These are phyloP conservation scores for Cenchrus americanus DNA, from an alignment of 176 grass and related monocot genomes.

Conservation along the genomic window DNA sequence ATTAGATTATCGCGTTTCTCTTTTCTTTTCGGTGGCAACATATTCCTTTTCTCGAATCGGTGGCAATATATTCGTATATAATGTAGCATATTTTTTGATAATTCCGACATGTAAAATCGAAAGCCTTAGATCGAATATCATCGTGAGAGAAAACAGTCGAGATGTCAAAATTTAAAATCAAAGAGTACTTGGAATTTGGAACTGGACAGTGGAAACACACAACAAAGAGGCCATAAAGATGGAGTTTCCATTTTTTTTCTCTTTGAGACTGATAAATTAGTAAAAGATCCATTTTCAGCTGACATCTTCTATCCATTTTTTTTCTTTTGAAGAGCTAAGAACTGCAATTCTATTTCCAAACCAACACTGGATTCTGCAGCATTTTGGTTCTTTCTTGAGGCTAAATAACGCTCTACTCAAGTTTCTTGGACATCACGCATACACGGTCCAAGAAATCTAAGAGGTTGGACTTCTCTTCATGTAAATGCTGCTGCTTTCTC, in stretches of 20 bases:
- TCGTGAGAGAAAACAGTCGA: background rate
- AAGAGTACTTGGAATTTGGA: background rate
- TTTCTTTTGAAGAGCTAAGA: background rate
- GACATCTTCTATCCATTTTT: background rate
- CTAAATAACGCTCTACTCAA: background rate
- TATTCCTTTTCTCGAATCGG: too few species aligned
- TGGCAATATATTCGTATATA: background rate
- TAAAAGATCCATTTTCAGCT: background rate
- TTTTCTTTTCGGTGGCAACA: background rate
- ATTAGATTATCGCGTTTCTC: background rate
- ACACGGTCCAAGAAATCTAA: background rate
- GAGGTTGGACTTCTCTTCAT: background rate
- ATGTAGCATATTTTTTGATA: background rate
- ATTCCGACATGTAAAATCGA: too few species aligned
- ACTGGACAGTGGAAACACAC: too few species aligned
- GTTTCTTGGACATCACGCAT: background rate
- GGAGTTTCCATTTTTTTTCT: background rate
- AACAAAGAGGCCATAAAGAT: background rate
- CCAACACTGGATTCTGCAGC: background rate
- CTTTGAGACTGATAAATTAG: background rate
- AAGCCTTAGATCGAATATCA: background rate
- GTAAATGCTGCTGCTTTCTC: constrained; percentile 12
- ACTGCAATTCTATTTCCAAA: background rate
- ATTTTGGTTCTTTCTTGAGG: background rate
- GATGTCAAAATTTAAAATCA: background rate